A percentile compares a stretch with the other conserved stretches of the same genome.
Evolutionary conservation across 805 yeast genomes (phyloP).

Genomic region (Hanseniaspora jakobsenii): DNA sequence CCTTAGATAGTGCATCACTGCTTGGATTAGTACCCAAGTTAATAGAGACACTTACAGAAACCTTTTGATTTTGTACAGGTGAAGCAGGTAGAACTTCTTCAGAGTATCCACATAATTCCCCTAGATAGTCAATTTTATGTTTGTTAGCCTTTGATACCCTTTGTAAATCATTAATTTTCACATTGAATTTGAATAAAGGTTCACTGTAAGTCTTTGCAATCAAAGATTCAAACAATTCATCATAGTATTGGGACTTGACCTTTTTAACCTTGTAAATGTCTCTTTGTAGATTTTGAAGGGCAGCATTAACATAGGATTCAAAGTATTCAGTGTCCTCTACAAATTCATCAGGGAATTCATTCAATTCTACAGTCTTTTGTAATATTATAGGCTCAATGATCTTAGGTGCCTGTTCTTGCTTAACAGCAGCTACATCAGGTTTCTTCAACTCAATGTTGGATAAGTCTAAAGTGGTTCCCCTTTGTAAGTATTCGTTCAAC

Average conservation of each 20-base stretch:
- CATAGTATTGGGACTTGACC: conserved; percentile 37
- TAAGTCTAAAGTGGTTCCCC: conserved; percentile 55
- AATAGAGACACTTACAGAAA: conserved; percentile 2
- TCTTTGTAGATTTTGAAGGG: conserved; percentile 7
- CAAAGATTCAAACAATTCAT: conserved; percentile 49
- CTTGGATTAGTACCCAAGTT: conserved; percentile 8
- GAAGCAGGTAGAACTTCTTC: too few relatives aligned
- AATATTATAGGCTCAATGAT: conserved; percentile 26
- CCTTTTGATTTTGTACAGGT: too few relatives aligned
- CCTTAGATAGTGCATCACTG: conserved; percentile 6
- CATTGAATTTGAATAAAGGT: conserved; percentile 23
- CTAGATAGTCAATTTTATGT: too few relatives aligned
- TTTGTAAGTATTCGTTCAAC: conserved; percentile 45
- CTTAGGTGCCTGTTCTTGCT: conserved; percentile 19
- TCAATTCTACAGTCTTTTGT: conserved; percentile 5
- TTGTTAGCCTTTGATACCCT: neutral
- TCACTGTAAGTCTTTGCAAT: conserved; percentile 32
- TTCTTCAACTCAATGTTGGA: conserved; percentile 42
- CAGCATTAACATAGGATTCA: neutral
- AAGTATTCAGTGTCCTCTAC: neutral
- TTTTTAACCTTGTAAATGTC: conserved; percentile 4
- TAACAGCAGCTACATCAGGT: conserved; percentile 26
- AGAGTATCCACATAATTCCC: too few relatives aligned
- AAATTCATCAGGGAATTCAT: neutral
- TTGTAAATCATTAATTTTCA: too few relatives aligned